Conservation (phyloP, 2,329 filamentous ascomycete species). For the Alternaria sp. region DNA sequence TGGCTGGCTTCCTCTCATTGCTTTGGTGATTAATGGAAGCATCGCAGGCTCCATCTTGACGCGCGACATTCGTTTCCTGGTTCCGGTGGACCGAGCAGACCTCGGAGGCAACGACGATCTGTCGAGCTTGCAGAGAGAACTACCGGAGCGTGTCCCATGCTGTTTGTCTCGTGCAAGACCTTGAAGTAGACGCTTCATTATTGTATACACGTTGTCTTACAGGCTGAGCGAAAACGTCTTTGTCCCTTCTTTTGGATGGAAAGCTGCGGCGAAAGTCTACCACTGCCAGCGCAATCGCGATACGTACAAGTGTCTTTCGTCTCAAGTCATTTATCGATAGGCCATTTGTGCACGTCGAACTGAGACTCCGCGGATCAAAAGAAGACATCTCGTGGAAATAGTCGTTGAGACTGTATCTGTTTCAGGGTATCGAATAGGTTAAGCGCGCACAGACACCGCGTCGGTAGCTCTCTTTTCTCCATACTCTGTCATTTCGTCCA, state of each 20-base stretch:
- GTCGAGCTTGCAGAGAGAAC: not conserved
- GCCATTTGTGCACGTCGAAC: not conserved
- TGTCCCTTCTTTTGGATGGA: not conserved
- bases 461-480: not conserved
- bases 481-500: not conserved
- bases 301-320: not conserved
- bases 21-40: rapidly evolving
- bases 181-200: not conserved
- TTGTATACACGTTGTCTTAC: not conserved
- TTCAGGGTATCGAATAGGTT: not conserved
- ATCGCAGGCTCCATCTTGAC: not conserved
- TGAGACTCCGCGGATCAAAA: not conserved
- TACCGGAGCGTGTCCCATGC: not conserved
- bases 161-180: not conserved
- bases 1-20: not conserved
- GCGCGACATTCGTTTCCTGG: not conserved
- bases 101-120: not conserved
- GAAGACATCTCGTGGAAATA: not conserved
- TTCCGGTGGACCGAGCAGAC: not conserved
- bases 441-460: not conserved
- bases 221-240: not conserved
- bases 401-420: not conserved
- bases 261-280: not conserved
- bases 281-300: not conserved
- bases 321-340: not conserved